phyloP scores from a whole-genome alignment of 768 basidiomycete species.

The Russula brevipes region DNA sequence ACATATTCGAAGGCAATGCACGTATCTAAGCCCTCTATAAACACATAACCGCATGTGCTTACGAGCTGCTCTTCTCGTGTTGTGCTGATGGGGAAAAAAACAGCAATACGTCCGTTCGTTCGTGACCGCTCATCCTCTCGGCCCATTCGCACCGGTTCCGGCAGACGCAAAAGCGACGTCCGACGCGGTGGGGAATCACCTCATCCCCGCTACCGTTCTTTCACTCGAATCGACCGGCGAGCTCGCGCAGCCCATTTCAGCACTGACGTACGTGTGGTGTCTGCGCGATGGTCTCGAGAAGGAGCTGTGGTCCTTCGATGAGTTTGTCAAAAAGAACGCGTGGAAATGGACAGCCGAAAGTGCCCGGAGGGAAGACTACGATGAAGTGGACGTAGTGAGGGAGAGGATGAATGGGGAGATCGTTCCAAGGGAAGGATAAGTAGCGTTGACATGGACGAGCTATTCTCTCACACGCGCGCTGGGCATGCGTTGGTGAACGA shows the following conservation, averaged over 20 bases:
- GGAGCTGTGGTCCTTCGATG: conserved; percentile 74
- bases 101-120: conserved; percentile 68
- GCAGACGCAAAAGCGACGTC: conserved; percentile 12
- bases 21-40: conserved; percentile 28
- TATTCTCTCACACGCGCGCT: neutral
- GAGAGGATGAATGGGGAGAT: conserved; percentile 20
- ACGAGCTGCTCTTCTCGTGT: neutral
- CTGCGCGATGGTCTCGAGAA: conserved; percentile 44
- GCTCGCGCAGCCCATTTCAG: conserved; percentile 38
- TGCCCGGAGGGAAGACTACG: conserved; percentile 37
- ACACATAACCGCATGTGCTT: neutral
- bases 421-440: neutral
- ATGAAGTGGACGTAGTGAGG: conserved; percentile 49
- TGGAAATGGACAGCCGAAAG: conserved; percentile 67
- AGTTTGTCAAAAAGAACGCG: conserved; percentile 70
- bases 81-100: no score
- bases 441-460: neutral
- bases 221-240: conserved; percentile 38
- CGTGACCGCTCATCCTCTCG: conserved; percentile 55
- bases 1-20: conserved; percentile 79
- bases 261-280: conserved; percentile 71
- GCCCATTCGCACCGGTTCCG: conserved; percentile 33
- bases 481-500: neutral
- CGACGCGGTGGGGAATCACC: conserved; percentile 30
- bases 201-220: conserved; percentile 39